A percentile compares a stretch with the other conserved stretches of the same genome.
These are phyloP conservation scores for Lactarius quietus DNA, from an alignment of 768 basidiomycete genomes.

Conservation along the genomic window DNA sequence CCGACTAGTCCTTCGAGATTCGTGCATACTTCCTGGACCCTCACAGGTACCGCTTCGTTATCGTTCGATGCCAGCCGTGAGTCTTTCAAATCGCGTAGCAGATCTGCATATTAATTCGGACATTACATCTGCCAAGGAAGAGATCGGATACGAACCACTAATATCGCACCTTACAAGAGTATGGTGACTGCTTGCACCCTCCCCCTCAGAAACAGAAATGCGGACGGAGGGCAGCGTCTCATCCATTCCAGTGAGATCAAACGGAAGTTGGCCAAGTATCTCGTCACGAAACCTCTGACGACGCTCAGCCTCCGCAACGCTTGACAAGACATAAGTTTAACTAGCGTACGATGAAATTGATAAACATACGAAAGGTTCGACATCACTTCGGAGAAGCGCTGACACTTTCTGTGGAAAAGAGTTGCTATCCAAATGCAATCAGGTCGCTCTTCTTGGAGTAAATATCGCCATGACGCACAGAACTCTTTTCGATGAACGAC, in stretches of 20 bases:
- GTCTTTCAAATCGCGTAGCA: constrained; percentile 60
- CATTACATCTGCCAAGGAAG: background rate
- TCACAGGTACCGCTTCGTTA: constrained; percentile 40
- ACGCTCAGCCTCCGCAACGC: constrained; percentile 72
- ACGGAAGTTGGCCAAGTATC: constrained; percentile 80
- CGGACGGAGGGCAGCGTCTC: constrained; percentile 74
- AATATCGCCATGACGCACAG: constrained; percentile 42
- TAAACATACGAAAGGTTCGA: constrained; percentile 71
- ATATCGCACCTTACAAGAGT: constrained; percentile 65
- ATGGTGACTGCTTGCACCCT: constrained; percentile 49
- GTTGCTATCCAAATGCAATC: constrained; percentile 43
- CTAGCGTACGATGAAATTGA: background rate
- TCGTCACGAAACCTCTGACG: constrained; percentile 82
- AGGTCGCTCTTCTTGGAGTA: background rate
- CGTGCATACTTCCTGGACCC: constrained; percentile 56
- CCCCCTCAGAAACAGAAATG: constrained; percentile 62
- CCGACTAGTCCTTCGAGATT: constrained; percentile 64
- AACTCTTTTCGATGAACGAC: constrained; percentile 89
- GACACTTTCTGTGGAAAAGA: constrained; percentile 78
- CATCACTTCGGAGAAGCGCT: constrained; percentile 79
- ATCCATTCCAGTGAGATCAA: constrained; percentile 76
- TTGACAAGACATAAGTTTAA: constrained; percentile 31
- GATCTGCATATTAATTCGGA: constrained; percentile 38
- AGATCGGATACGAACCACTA: constrained; percentile 48
- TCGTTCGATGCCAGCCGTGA: constrained; percentile 52